phyloP scores from a whole-genome alignment of 1,139 yeast species.

The Kodamaea sp. region DNA sequence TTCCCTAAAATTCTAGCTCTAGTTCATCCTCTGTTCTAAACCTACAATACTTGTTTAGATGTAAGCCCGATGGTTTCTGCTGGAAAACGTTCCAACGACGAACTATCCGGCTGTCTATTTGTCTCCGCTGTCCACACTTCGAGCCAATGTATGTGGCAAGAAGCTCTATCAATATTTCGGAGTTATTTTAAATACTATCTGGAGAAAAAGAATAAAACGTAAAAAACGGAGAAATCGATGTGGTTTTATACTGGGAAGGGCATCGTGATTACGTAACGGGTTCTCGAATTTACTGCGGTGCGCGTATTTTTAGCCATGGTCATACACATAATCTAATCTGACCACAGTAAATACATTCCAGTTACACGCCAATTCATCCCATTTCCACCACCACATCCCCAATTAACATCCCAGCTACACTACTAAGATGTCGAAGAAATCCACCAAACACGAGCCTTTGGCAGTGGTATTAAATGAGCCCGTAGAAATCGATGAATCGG shows the following conservation, averaged over 20 bases:
- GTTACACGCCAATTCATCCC: not conserved
- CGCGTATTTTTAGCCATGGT: too few species aligned
- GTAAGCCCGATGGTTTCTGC: slow-evolving; percentile 4
- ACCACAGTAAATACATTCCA: too few species aligned
- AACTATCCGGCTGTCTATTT: slow-evolving; percentile 27
- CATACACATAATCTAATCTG: too few species aligned
- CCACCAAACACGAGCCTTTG: slow-evolving; percentile 17
- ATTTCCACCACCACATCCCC: slow-evolving; percentile 1
- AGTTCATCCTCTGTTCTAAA: too few species aligned
- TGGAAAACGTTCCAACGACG: slow-evolving; percentile 3
- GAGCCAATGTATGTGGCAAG: slow-evolving; percentile 40
- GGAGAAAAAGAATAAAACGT: slow-evolving; percentile 16
- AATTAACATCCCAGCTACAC: too few species aligned
- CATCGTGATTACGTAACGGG: not conserved
- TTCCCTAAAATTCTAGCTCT: too few species aligned
- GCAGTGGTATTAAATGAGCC: slow-evolving; percentile 20
- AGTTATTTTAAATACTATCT: slow-evolving; percentile 35
- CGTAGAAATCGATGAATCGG: slow-evolving; percentile 5
- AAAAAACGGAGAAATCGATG: slow-evolving; percentile 1
- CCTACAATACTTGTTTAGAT: too few species aligned
- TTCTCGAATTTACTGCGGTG: too few species aligned
- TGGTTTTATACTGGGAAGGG: not conserved
- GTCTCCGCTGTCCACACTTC: slow-evolving; percentile 77
- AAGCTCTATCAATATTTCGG: slow-evolving; percentile 64
- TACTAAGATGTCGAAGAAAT: slow-evolving; percentile 12